Base-by-base conservation (phyloP, 2,329 filamentous ascomycete genomes). In the Periconia macrospinosa region DNA sequence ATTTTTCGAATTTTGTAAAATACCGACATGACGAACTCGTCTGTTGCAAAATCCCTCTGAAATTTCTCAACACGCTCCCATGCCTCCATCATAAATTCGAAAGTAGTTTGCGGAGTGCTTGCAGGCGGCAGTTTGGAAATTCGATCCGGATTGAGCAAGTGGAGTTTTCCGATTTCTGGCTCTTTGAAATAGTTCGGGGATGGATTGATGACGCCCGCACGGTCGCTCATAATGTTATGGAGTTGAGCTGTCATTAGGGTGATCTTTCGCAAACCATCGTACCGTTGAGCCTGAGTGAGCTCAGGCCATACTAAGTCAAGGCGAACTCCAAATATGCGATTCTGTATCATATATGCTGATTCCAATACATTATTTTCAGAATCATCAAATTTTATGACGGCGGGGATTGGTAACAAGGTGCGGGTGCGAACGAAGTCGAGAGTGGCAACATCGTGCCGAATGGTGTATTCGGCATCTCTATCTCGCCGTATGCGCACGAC, bases 401-500 rank as follows among this genome's bases (percentile, higher is more conserved):
- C 11, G 1, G 60, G 60, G 6, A 56, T 41, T 0, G 56, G 52
- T 2, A 54, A 17, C 5, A 42, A 18, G 11, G 59, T 7, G 2
- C 35, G 35, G 2, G 35, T 18, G 1, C 27, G 8, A 1, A 45
- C 35, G 1, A 42, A 30, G 17, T 53, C 35, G 19, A 63, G 8
- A 1, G 50, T 45, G 3, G 47, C 33, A n/a, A 62, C 23, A 3
- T 58, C 41, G 1, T 42, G 13, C n/a, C 37, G 8, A 11, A 60
- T 52, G 10, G 20, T 30, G 14, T 23, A 23, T 5, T n/a, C 30
- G 2, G 7, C 17, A 2, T 40, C 18, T 1, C 8, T 11, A 14
- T 23, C 18, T 0, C 57, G 54, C 13, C 54, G 53, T 2, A 61
- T 47, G 2, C 58, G 58, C 2, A 63, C 9, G n/a, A 61, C 27